phyloP scores from a whole-genome alignment of 2,329 filamentous ascomycete genomes.

The Exophiala oligosperma region DNA sequence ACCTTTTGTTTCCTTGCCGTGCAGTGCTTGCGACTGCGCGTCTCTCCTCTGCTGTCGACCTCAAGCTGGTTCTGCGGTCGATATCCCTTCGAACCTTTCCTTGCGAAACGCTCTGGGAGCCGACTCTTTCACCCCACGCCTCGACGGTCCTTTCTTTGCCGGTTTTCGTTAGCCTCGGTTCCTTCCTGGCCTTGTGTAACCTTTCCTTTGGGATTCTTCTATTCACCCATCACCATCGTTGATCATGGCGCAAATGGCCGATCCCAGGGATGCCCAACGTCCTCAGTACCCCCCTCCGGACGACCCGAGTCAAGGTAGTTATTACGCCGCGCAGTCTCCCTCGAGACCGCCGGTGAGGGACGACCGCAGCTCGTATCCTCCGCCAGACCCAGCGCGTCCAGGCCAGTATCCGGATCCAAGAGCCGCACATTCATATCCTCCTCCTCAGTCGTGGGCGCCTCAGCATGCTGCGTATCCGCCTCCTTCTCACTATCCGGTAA shows the following conservation, averaged over 20 bases:
- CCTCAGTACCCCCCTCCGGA: constrained; percentile 28
- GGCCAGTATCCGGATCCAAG: constrained; percentile 47
- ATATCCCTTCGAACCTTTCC: constrained; percentile 11
- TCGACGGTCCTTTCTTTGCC: constrained; percentile 26
- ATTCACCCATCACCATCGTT: constrained; percentile 20
- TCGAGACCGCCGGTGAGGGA: constrained; percentile 21
- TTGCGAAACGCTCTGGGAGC: constrained; percentile 22
- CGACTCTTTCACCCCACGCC: constrained; percentile 13
- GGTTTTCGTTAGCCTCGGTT: constrained; percentile 27
- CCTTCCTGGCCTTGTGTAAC: constrained; percentile 27
- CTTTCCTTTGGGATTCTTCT: constrained; percentile 15
- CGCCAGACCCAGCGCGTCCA: constrained; percentile 43
- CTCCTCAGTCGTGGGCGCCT: constrained; percentile 34
- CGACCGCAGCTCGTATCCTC: constrained; percentile 27
- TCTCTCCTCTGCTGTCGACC: constrained; percentile 10
- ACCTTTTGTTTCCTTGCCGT: constrained; percentile 9
- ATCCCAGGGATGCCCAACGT: constrained; percentile 22
- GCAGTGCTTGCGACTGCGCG: constrained; percentile 24
- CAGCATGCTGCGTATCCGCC: constrained; percentile 30
- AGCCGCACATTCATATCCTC: constrained; percentile 34
- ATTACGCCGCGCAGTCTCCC: constrained; percentile 28
- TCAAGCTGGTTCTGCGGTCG: constrained; percentile 20
- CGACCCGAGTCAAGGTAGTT: constrained; percentile 21
- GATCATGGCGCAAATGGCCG: constrained; percentile 30
- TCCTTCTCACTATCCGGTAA: constrained; percentile 39